Base-by-base conservation (phyloP, 768 basidiomycete genomes). In the Tylopilus felleus region DNA sequence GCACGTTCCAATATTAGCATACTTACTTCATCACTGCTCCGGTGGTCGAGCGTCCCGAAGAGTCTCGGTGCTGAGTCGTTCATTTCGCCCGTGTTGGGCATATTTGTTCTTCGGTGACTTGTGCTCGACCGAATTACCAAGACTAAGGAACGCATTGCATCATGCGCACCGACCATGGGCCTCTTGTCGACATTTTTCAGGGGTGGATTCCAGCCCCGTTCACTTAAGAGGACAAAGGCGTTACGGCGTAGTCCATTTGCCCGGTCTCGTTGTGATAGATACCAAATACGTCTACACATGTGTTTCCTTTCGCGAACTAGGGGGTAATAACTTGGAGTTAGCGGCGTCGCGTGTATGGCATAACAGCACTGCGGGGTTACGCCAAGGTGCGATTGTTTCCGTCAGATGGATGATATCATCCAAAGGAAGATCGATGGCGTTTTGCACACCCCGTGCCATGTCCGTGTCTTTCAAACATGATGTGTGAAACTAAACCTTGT, bases 361-460 rank as follows among this genome's bases (percentile, higher is more conserved):
- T 25, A 19, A n/a, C 21, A 19, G n/a, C 47, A 31, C 28, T 52
- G 33, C 27, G 55, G 56, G 53, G 57, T 57, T 38, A 42, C 27
- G 21, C 41, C 28, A 19, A 14, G 41, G 50, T 33, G 7, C 41
- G 17, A 44, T 6, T n/a, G 42, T 13, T n/a, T 16, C 35, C 35
- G 16, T 13, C n/a, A 3, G 28, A 10, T n/a, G 39, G 28, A 56
- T 58, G 54, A 58, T 58, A 56, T 58, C 57, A 56, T 52, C n/a
- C n/a, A n/a, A 38, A n/a, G 17, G 36, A 38, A 19, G 17, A 17
- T 36, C 35, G 35, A 36, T 36, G 35, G 35, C 4, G 7, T 36
- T 4, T 33, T 36, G 16, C 16, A 27, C 16, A 36, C 35, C 35
- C 31, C 35, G 35, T 8, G 35, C 35, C 35, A 36, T 36, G 35